Evolutionary conservation across 2,329 filamentous ascomycete species (phyloP).

Genomic region (Ophiosphaerella herpotricha): DNA sequence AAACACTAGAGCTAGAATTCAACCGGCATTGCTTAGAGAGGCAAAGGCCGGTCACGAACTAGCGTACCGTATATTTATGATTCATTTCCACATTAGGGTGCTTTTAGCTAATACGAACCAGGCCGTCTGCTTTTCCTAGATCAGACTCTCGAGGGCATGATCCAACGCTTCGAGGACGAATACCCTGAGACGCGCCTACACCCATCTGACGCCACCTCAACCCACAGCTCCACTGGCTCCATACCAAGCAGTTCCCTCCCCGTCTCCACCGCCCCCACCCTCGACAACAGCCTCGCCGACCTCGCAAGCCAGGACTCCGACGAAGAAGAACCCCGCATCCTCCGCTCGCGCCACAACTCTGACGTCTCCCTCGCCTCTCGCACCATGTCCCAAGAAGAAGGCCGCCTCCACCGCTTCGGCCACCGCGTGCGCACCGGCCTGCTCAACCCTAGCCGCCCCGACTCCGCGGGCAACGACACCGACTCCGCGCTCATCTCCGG

Average conservation of each 20-base stretch:
- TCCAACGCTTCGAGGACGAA: constrained; percentile 93
- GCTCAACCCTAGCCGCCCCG: constrained; percentile 47
- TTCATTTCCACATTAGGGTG: not conserved
- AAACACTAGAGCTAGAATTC: constrained; percentile 82
- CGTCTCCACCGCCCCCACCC: constrained; percentile 34
- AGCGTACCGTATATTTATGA: constrained; percentile 70
- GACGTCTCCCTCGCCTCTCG: constrained; percentile 71
- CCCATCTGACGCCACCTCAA: constrained; percentile 34
- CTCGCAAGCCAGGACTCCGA: constrained; percentile 42
- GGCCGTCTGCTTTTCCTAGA: constrained; percentile 84
- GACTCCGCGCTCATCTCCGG: constrained; percentile 30
- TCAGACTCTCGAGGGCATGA: constrained; percentile 85
- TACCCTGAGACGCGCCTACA: constrained; percentile 81
- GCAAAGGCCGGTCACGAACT: constrained; percentile 71
- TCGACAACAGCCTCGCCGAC: constrained; percentile 34
- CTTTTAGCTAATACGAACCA: constrained; percentile 41
- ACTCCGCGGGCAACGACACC: constrained; percentile 10
- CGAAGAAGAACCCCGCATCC: constrained; percentile 49
- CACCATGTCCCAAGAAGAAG: constrained; percentile 70
- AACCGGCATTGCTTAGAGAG: constrained; percentile 81
- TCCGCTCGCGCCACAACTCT: constrained; percentile 64
- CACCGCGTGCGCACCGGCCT: constrained; percentile 69
- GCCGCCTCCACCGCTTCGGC: constrained; percentile 69
- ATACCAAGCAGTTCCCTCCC: constrained; percentile 37
- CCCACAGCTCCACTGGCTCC: constrained; percentile 39